A percentile compares a stretch with the other conserved stretches of the same genome.
phyloP scores from a whole-genome alignment of 75 land plant species.

The Adiantum capillusveneris region DNA sequence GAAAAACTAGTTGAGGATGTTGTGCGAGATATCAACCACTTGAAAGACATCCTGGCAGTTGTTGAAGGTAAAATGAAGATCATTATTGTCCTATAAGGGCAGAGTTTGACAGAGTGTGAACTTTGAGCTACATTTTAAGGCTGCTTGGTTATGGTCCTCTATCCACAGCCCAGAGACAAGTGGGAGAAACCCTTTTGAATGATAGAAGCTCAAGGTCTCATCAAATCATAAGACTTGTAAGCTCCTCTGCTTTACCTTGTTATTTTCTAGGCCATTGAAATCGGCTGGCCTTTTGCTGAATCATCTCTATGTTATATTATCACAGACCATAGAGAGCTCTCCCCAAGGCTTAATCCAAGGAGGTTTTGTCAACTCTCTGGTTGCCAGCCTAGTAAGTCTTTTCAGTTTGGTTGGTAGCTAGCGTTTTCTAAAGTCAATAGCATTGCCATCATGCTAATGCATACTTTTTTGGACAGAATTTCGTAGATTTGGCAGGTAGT shows the following conservation, averaged over 20 bases:
- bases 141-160: slow-evolving; percentile 1
- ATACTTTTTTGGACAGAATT: slow-evolving; percentile 45
- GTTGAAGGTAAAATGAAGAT: no score
- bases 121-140: background rate
- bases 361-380: slow-evolving; percentile 49
- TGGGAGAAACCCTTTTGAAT: slow-evolving; percentile 80
- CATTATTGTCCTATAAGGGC: no score
- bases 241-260: slow-evolving; percentile 2
- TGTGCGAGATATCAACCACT: slow-evolving; percentile 54
- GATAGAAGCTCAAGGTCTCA: slow-evolving; percentile 85
- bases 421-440: background rate
- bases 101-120: background rate
- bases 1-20: slow-evolving; percentile 66
- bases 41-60: slow-evolving; percentile 49
- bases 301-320: background rate
- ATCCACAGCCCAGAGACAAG: slow-evolving; percentile 76
- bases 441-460: background rate
- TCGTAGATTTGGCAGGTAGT: slow-evolving; percentile 92
- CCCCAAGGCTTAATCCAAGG: slow-evolving; percentile 33
- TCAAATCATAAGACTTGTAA: slow-evolving; percentile 86
- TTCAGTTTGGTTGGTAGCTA: background rate
- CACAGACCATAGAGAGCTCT: slow-evolving; percentile 67
- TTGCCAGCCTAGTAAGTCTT: slow-evolving; percentile 60
- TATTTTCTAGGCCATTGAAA: background rate
- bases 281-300: background rate